Evolutionary conservation across 2,329 filamentous ascomycete genomes (phyloP), one percentile per base, ranked within the genome.

Genomic region (Catunica adiposa): DNA sequence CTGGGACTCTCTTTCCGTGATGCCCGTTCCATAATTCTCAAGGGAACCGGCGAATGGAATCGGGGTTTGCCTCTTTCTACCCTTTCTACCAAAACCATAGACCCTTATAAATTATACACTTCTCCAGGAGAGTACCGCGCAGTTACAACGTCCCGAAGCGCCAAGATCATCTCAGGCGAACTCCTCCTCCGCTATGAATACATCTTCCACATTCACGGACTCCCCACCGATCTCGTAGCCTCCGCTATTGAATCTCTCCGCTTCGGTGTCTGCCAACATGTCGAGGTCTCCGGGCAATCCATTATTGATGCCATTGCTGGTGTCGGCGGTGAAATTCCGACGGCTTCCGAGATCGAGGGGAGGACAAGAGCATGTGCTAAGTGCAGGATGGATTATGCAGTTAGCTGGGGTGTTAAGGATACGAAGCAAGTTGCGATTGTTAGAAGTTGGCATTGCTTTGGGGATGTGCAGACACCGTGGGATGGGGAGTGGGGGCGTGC

Each of bases 401-500:
- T 58, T 14, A 37, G 17, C 17, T 31, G 38, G 25, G 48, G 29
- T 20, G 48, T 51, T 17, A 25, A 7, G 5, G 31, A 20, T 8
- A 15, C 17, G 17, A 31, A 26, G 20, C 23, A 56, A n/a, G 17
- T 31, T 9, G 23, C 55, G 31, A 1, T 40, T 1, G 51, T 58
- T 1, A 23, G 23, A 7, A 54, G 40, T 29, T 55, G 53, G 57
- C 57, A 58, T 53, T 14, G 6, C 14, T 53, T 58, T 25, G 57
- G 57, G 2, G 31, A 42, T 17, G 55, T 54, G n/a, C 17, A 11
- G 22, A 26, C 23, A n/a, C 53, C 53, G 8, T 50, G 26, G 37
- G 57, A 53, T 20, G 34, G 38, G n/a, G 54, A 42, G 31, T 58
- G 57, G 57, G 37, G 37, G n/a, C n/a, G 34, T 22, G 56, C 56